These are phyloP conservation scores for Durio zibethinus DNA, from an alignment of 345 rosid genomes.

Conservation along the genomic window DNA sequence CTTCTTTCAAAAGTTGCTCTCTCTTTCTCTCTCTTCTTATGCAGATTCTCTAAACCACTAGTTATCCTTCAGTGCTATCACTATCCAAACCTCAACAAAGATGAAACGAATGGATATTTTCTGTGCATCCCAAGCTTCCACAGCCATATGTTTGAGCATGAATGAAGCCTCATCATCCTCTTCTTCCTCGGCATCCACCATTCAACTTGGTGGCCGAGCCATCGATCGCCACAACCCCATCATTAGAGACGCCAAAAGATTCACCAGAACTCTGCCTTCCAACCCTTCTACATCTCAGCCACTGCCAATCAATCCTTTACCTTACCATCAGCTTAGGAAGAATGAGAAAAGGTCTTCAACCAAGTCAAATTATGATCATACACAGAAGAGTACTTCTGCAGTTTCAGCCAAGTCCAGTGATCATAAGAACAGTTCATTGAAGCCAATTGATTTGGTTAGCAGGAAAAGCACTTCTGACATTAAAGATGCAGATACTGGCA, in stretches of 20 bases:
- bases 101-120: slow-evolving; percentile 56
- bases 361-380: slow-evolving; percentile 16
- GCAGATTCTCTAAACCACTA: slow-evolving; percentile 31
- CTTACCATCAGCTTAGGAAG: slow-evolving; percentile 40
- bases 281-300: slow-evolving; percentile 37
- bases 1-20: background rate
- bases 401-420: background rate
- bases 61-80: slow-evolving; percentile 16
- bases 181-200: slow-evolving; percentile 23
- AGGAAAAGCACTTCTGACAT: slow-evolving; percentile 24
- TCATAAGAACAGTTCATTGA: slow-evolving; percentile 28
- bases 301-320: slow-evolving; percentile 40
- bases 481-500: slow-evolving; percentile 1
- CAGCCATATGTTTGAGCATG: slow-evolving; percentile 64
- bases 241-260: slow-evolving; percentile 65
- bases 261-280: slow-evolving; percentile 36
- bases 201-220: slow-evolving; percentile 50
- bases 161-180: slow-evolving; percentile 48
- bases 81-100: slow-evolving; percentile 2
- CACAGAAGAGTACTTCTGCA: slow-evolving; percentile 20
- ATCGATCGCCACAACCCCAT: slow-evolving; percentile 90
- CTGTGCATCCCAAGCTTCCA: slow-evolving; percentile 86
- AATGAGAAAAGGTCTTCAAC: slow-evolving; percentile 29
- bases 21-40: slow-evolving; percentile 24
- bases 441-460: slow-evolving; percentile 9